Base-by-base conservation (phyloP, 2,329 filamentous ascomycete genomes). In the Hymenoscyphus scutula region DNA sequence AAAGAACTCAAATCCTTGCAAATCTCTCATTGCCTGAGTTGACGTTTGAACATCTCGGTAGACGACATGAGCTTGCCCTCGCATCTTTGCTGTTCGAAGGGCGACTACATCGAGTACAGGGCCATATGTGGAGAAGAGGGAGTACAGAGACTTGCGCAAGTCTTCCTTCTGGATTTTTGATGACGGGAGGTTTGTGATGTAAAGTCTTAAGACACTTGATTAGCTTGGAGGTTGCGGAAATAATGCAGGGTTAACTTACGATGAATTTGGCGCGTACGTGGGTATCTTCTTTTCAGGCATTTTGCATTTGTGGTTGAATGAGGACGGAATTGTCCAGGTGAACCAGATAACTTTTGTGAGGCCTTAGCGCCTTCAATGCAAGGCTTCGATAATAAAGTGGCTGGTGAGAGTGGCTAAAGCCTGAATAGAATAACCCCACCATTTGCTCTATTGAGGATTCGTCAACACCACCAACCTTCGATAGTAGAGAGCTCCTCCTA, bases 401-500 rank as follows among this genome's bases (percentile, higher is more conserved):
- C 25, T 15, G 11, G n/a, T 15, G 30, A 29, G 27, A 29, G 27
- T 29, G 27, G 27, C 27, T 29, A 6, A 29, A 29, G 27, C 27
- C 30, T 37, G 34, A 37, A 37, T 15, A 37, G 34, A 37, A 37
- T 15, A 37, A 4, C 34, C 34, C 34, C 27, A 29, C 23, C 23
- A 30, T 55, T 55, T 55, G n/a, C n/a, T n/a, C n/a, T n/a, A n/a
- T n/a, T n/a, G n/a, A n/a, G n/a, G n/a, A n/a, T n/a, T n/a, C n/a
- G n/a, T n/a, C n/a, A n/a, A n/a, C n/a, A n/a, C n/a, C 59, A 59
- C 53, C 56, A 32, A 58, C 48, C 32, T 34, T 81, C 85, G 90
- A 84, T 95, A 97, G 95, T 98, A 89, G 95, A 98, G 95, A 96
- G 92, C 86, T 91, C 81, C 91, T 96, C 92, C 91, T 95, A 92